Conservation (phyloP, 345 rosid species). For the Brassica cretica region DNA sequence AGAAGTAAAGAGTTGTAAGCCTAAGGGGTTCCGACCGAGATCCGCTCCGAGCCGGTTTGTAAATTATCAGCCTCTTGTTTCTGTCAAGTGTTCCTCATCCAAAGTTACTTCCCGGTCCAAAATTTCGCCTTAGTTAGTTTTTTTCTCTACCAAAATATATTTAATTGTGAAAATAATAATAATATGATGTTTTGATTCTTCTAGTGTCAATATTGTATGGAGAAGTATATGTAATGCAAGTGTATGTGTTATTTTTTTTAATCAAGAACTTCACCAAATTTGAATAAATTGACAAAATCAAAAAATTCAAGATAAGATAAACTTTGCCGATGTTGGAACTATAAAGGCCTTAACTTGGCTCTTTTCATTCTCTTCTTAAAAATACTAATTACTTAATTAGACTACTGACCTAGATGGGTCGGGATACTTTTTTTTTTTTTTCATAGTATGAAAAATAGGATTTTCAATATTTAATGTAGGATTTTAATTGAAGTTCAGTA, state of each 20-base stretch:
- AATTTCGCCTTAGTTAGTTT: conserved; percentile 25
- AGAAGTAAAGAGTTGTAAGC: conserved; percentile 66
- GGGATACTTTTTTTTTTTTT: no score
- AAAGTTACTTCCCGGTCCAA: conserved; percentile 23
- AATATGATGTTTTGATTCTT: neutral
- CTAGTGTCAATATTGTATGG: conserved; percentile 14
- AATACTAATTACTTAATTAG: no score
- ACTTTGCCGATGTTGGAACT: no score
- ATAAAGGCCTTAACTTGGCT: no score
- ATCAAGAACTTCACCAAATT: neutral
- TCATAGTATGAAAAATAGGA: no score
- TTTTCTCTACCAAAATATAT: neutral
- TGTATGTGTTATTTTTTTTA: neutral
- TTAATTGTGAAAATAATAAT: neutral
- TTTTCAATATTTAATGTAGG: no score
- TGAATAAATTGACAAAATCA: no score
- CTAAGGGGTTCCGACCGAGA: conserved; percentile 67
- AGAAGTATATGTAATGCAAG: conserved; percentile 2
- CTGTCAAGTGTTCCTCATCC: conserved; percentile 40
- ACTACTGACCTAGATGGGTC: no score
- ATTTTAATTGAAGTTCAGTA: no score
- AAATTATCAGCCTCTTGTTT: conserved; percentile 68
- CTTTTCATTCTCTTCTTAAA: no score
- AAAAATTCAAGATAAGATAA: no score
- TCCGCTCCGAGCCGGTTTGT: conserved; percentile 91